These are phyloP conservation scores for Begonia loranthoides DNA, from an alignment of 306 rosid species.

Conservation along the genomic window DNA sequence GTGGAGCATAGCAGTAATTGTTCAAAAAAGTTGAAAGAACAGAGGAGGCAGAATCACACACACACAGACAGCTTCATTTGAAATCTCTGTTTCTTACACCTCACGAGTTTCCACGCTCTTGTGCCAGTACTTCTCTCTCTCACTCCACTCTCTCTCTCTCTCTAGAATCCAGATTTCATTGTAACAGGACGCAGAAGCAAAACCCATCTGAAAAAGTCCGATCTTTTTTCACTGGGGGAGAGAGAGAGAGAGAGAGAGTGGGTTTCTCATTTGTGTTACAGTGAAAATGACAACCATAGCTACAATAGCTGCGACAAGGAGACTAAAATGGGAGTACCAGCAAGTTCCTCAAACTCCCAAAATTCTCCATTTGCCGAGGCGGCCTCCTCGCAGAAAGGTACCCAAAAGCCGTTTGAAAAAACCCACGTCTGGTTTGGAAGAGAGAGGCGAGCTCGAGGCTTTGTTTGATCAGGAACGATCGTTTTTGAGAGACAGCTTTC, in stretches of 20 bases:
- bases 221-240: neutral
- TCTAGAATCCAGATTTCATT: too few species aligned
- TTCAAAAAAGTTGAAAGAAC: neutral
- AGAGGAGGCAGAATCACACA: constrained; percentile 1
- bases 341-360: constrained; percentile 72
- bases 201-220: too few species aligned
- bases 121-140: constrained; percentile 7
- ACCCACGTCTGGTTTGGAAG: constrained; percentile 14
- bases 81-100: constrained; percentile 56
- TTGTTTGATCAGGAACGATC: constrained; percentile 46
- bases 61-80: constrained; percentile 52
- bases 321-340: constrained; percentile 60
- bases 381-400: constrained; percentile 43
- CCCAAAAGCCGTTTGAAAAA: constrained; percentile 18
- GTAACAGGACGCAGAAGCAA: too few species aligned
- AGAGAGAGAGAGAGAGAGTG: neutral
- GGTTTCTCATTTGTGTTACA: neutral
- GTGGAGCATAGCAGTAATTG: too few species aligned
- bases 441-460: constrained; percentile 35
- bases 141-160: neutral
- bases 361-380: constrained; percentile 62
- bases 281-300: constrained; percentile 24
- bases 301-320: constrained; percentile 25
- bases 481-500: constrained; percentile 17
- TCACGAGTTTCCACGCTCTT: constrained; percentile 89